Evolutionary conservation across 2,329 filamentous ascomycete species (phyloP).

Genomic region (Annulohypoxylon truncatum): DNA sequence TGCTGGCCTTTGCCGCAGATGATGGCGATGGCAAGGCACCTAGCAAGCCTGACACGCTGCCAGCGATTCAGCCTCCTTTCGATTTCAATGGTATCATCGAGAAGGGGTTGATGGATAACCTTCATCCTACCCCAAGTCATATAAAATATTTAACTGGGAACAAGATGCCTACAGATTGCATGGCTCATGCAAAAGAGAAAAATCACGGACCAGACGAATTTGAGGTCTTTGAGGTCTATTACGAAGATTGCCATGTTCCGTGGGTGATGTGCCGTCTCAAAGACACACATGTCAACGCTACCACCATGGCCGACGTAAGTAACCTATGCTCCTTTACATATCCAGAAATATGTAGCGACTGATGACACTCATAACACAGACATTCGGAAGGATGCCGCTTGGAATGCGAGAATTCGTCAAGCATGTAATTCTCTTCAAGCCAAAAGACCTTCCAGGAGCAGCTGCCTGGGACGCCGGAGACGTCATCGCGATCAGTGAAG

Average conservation of each 20-base stretch:
- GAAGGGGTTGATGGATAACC: neutral
- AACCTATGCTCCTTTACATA: neutral
- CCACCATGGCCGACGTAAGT: constrained; percentile 6
- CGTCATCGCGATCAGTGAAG: constrained; percentile 2
- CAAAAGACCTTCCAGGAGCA: neutral
- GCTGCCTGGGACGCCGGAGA: neutral
- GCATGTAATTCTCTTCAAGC: constrained; percentile 14
- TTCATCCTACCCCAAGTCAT: neutral
- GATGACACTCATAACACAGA: neutral
- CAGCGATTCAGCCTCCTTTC: constrained; percentile 11
- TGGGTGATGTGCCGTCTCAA: constrained; percentile 23
- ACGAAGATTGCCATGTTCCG: constrained; percentile 15
- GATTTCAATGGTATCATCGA: constrained; percentile 12
- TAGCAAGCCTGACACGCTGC: neutral
- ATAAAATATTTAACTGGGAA: neutral
- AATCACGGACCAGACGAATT: neutral
- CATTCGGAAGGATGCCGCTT: constrained; percentile 23
- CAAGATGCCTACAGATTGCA: constrained; percentile 15
- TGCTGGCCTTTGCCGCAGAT: neutral
- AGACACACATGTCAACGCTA: neutral
- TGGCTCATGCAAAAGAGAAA: neutral
- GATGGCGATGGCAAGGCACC: neutral
- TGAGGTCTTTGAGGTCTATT: constrained; percentile 11
- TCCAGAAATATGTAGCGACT: neutral
- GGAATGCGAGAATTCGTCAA: constrained; percentile 24